Percentiles rank a stretch among this genome's conserved stretches.
These are phyloP conservation scores for Globisporangium recalcitrans DNA, from an alignment of 352 stramenopile species.

Conservation along the genomic window DNA sequence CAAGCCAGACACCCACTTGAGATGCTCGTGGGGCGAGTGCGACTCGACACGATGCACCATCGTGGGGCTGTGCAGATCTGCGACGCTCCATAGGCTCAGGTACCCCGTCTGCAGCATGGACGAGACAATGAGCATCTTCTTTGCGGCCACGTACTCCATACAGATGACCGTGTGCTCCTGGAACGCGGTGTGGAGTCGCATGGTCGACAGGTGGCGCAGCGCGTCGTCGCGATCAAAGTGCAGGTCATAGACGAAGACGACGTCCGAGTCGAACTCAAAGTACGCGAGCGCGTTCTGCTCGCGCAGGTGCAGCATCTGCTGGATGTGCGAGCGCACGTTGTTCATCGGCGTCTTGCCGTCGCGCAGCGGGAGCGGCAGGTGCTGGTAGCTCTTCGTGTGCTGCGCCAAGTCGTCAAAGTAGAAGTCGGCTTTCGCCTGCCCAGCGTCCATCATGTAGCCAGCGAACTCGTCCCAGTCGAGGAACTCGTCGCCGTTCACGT, in stretches of 20 bases:
- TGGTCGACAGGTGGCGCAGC: conserved; percentile 52
- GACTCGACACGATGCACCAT: conserved; percentile 65
- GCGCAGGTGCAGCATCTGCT: conserved; percentile 41
- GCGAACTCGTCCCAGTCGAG: conserved; percentile 91
- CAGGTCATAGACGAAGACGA: conserved; percentile 60
- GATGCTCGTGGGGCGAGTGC: conserved; percentile 40
- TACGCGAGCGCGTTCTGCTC: conserved; percentile 63
- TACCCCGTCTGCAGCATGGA: conserved; percentile 50
- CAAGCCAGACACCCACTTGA: conserved; percentile 48
- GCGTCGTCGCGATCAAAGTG: conserved; percentile 61
- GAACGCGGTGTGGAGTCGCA: conserved; percentile 71
- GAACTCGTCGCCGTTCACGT: conserved; percentile 83
- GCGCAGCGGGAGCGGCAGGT: conserved; percentile 2
- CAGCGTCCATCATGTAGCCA: conserved; percentile 78
- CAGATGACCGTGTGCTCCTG: conserved; percentile 58
- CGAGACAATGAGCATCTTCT: conserved; percentile 44
- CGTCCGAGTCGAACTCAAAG: conserved; percentile 58
- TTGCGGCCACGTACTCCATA: conserved; percentile 45
- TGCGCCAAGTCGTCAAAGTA: conserved; percentile 28
- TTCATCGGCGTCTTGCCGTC: conserved; percentile 31
- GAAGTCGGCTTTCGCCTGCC: conserved; percentile 51
- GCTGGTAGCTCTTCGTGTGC: conserved; percentile 13
- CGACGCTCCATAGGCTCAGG: conserved; percentile 53
- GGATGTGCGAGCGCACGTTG: conserved; percentile 37
- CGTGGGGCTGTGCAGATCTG: conserved; percentile 45